A percentile compares a stretch with the other conserved stretches of the same genome.
Conservation (phyloP, 2,329 filamentous ascomycete species). For the Talaromyces islandicus region DNA sequence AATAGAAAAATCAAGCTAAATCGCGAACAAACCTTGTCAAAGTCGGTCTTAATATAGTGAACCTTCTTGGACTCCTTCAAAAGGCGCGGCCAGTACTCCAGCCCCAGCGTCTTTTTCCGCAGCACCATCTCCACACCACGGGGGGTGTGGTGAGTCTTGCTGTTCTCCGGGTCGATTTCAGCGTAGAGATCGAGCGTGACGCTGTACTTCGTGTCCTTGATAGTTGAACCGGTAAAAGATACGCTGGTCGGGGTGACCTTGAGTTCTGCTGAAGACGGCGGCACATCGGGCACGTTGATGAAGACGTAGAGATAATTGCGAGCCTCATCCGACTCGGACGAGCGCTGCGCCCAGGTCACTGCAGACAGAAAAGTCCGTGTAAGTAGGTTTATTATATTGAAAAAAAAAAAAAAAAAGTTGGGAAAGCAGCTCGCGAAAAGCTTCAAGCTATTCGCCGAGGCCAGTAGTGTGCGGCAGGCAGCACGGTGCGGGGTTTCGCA, state of each 20-base stretch:
- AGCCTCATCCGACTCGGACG: constrained; percentile 66
- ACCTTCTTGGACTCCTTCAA: constrained; percentile 84
- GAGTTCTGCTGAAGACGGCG: constrained; percentile 69
- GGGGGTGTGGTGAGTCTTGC: constrained; percentile 80
- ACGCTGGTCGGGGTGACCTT: constrained; percentile 73
- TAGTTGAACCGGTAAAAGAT: constrained; percentile 76
- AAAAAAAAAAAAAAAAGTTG: background rate
- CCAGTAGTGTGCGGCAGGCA: background rate
- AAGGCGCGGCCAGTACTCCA: constrained; percentile 92
- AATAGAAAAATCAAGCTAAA: background rate
- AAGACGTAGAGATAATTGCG: constrained; percentile 96
- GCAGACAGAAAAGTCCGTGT: constrained; percentile 7
- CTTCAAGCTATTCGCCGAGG: background rate
- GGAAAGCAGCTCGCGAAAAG: background rate
- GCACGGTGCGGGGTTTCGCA: background rate
- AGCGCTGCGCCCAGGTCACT: constrained; percentile 99
- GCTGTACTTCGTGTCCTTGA: constrained; percentile 80
- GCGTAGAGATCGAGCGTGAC: constrained; percentile 81
- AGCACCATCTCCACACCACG: constrained; percentile 87
- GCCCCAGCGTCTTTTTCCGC: constrained; percentile 92
- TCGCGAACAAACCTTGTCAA: constrained; percentile 68
- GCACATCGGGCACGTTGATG: constrained; percentile 80
- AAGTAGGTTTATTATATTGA: background rate
- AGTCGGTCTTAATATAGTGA: constrained; percentile 97
- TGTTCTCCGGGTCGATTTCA: constrained; percentile 81